Evolutionary conservation across 306 rosid genomes (phyloP).

Genomic region (Alnus rubra): DNA sequence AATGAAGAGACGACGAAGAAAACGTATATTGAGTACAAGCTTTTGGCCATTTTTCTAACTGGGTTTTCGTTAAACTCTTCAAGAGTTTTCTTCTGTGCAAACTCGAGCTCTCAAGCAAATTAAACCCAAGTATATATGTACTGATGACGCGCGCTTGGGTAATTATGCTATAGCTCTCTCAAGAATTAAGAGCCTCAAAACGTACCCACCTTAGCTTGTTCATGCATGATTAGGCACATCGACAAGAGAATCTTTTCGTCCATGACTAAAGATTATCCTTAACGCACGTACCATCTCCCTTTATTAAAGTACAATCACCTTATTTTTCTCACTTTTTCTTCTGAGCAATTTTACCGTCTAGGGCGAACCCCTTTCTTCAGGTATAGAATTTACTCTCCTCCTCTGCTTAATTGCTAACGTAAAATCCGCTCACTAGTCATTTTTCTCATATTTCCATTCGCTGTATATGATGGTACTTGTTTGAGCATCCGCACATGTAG

Average conservation of each 20-base stretch:
- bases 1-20: no score
- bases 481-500: slow-evolving; percentile 19
- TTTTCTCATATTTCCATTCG: slow-evolving; percentile 27
- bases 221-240: not conserved
- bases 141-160: no score
- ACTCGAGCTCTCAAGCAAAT: no score
- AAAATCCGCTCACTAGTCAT: slow-evolving; percentile 30
- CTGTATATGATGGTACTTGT: slow-evolving; percentile 23
- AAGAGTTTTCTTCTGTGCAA: no score
- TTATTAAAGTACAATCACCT: not conserved
- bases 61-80: no score
- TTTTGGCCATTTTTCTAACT: no score
- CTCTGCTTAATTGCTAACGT: slow-evolving; percentile 11
- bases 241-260: slow-evolving; percentile 32
- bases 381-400: slow-evolving; percentile 12
- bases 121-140: no score
- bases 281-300: not conserved
- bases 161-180: no score
- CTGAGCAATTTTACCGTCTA: slow-evolving; percentile 2
- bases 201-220: no score
- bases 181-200: no score
- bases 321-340: not conserved
- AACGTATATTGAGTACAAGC: no score
- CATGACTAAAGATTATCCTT: slow-evolving; percentile 13
- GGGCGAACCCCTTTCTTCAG: not conserved